Evolutionary conservation across 306 rosid species (phyloP).

Genomic region (Pueraria montana): DNA sequence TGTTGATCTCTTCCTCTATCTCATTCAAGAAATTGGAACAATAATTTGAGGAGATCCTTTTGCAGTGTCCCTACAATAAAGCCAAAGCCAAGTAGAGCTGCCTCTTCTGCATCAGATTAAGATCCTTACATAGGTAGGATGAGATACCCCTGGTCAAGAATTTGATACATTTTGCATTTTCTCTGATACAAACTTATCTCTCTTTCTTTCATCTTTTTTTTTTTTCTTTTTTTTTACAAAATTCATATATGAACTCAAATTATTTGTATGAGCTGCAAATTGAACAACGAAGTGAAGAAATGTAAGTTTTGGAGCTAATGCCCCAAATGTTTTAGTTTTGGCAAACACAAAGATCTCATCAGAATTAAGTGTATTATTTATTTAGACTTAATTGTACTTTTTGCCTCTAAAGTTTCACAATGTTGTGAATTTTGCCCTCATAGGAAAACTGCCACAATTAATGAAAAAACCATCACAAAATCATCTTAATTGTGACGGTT

Average conservation of each 20-base stretch:
- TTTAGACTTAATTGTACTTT: too few relatives aligned
- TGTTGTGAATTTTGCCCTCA: too few relatives aligned
- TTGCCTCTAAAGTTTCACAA: too few relatives aligned
- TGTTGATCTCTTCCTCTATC: conserved; percentile 5
- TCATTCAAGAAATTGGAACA: conserved; percentile 8
- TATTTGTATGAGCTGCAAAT: conserved; percentile 23
- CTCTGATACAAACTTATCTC: neutral
- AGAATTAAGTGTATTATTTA: neutral
- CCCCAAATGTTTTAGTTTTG: neutral
- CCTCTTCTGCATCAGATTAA: conserved; percentile 14
- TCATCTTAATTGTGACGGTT: too few relatives aligned
- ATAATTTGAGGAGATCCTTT: conserved; percentile 12
- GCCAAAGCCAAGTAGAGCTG: conserved; percentile 32
- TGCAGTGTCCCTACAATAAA: conserved; percentile 11
- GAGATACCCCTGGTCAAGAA: neutral
- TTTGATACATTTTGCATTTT: neutral
- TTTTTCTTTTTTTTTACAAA: too few relatives aligned
- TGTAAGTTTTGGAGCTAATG: neutral
- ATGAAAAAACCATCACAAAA: too few relatives aligned
- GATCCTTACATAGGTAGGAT: conserved; percentile 3
- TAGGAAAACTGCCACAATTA: too few relatives aligned
- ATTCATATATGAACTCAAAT: neutral
- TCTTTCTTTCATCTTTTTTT: too few relatives aligned
- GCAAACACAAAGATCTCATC: neutral
- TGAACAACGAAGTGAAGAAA: neutral